These are phyloP conservation scores for Cutaneotrichosporon sp. DNA, from an alignment of 1,284 basidiomycete species.

Conservation along the genomic window DNA sequence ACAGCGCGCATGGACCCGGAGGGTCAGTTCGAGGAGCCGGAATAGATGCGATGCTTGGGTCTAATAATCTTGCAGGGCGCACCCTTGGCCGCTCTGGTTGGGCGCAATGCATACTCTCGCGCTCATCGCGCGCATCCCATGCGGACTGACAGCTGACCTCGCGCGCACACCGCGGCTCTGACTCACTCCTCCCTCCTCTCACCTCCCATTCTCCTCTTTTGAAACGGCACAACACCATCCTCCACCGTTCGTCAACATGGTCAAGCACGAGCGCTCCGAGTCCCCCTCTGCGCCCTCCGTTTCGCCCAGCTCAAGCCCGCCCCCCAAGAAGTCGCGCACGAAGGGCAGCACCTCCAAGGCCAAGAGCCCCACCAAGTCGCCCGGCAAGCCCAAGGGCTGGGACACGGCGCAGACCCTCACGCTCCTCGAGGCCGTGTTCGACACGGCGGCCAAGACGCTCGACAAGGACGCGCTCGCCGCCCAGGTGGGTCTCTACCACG, in stretches of 20 bases:
- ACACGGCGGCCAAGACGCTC: background rate
- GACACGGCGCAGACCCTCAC: background rate
- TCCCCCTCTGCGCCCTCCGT: background rate
- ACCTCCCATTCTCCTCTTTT: background rate
- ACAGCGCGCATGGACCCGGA: constrained; percentile 22
- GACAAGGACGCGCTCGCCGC: background rate
- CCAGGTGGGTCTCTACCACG: background rate
- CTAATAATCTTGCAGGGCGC: background rate
- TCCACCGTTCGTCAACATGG: background rate
- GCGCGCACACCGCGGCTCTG: background rate
- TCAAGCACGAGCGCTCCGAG: constrained; percentile 2
- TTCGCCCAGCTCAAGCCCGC: background rate
- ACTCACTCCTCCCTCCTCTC: background rate
- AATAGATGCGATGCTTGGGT: background rate
- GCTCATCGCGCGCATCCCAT: background rate
- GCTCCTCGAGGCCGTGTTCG: background rate
- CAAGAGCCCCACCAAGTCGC: background rate
- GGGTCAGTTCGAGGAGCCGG: constrained; percentile 14
- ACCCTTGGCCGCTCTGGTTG: background rate
- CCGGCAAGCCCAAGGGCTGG: background rate
- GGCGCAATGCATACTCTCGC: background rate
- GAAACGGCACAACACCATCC: background rate
- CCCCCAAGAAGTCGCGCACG: background rate
- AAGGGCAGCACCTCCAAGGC: background rate
- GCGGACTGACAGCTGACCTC: background rate